Evolutionary conservation across 805 yeast species (phyloP).

Genomic region (Wickerhamiella kazuoi): DNA sequence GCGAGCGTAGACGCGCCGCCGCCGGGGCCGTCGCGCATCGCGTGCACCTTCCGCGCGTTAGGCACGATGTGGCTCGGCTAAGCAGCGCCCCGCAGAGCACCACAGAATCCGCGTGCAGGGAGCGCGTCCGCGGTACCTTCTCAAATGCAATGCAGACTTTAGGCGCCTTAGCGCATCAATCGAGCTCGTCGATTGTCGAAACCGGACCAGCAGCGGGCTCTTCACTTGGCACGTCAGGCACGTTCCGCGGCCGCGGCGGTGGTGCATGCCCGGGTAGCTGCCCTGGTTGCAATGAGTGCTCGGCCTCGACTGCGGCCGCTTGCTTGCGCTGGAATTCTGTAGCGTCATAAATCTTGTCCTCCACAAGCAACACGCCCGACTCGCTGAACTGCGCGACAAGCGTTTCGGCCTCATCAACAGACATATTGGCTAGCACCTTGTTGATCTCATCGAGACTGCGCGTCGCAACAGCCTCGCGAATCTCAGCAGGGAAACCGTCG

Average conservation of each 20-base stretch:
- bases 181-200: slow-evolving; percentile 4
- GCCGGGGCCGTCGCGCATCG: no score
- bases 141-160: no score
- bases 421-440: slow-evolving; percentile 55
- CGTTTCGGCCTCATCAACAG: slow-evolving; percentile 62
- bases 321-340: slow-evolving; percentile 21
- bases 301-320: slow-evolving; percentile 3
- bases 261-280: neutral
- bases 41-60: no score
- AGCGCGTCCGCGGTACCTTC: no score
- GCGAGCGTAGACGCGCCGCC: no score
- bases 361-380: slow-evolving; percentile 70
- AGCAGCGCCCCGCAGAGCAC: no score
- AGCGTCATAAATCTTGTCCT: slow-evolving; percentile 30
- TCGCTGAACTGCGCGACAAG: slow-evolving; percentile 58
- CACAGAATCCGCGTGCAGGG: no score
- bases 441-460: slow-evolving; percentile 62
- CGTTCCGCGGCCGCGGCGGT: neutral
- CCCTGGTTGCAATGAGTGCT: neutral
- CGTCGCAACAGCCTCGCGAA: slow-evolving; percentile 64
- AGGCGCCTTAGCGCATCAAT: neutral
- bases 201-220: no score
- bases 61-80: no score
- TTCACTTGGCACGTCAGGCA: no score
- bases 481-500: slow-evolving; percentile 40